These are phyloP conservation scores for Exutisphaerella laricina DNA, from an alignment of 2,329 filamentous ascomycete genomes.

Conservation along the genomic window DNA sequence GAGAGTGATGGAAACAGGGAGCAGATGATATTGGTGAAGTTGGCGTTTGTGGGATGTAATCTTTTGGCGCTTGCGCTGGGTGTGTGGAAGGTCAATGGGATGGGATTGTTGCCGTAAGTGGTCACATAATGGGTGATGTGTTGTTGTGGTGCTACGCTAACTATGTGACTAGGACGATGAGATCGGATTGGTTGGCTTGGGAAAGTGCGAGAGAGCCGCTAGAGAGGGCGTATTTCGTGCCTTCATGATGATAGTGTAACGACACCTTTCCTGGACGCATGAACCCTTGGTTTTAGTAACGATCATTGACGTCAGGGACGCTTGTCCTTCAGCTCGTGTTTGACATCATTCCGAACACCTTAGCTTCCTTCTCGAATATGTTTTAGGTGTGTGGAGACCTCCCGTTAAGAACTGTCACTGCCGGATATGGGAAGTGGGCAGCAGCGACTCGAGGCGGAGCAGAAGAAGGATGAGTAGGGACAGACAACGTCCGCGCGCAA, in stretches of 20 bases:
- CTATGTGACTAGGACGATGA: constrained; percentile 63
- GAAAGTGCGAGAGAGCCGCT: constrained; percentile 67
- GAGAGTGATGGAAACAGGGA: constrained; percentile 72
- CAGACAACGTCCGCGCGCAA: too few species aligned
- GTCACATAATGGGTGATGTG: background rate
- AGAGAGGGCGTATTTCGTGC: constrained; percentile 51
- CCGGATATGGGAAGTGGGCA: too few species aligned
- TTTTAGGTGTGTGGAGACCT: too few species aligned
- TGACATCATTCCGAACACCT: too few species aligned
- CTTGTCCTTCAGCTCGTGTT: too few species aligned
- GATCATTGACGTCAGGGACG: too few species aligned
- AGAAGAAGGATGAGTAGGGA: too few species aligned
- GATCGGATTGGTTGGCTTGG: constrained; percentile 97
- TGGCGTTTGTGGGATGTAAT: constrained; percentile 83
- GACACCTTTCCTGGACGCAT: too few species aligned
- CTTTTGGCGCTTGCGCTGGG: constrained; percentile 75
- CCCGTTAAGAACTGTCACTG: too few species aligned
- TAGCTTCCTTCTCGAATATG: too few species aligned
- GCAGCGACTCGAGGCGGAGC: too few species aligned
- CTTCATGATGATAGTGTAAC: constrained; percentile 18
- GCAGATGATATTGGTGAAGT: constrained; percentile 75
- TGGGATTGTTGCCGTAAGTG: constrained; percentile 86
- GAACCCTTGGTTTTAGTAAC: too few species aligned
- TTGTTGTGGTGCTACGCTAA: constrained; percentile 21
- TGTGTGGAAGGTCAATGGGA: constrained; percentile 93